Evolutionary conservation across 441 rosid genomes (phyloP).

Genomic region (Geranium incanum): DNA sequence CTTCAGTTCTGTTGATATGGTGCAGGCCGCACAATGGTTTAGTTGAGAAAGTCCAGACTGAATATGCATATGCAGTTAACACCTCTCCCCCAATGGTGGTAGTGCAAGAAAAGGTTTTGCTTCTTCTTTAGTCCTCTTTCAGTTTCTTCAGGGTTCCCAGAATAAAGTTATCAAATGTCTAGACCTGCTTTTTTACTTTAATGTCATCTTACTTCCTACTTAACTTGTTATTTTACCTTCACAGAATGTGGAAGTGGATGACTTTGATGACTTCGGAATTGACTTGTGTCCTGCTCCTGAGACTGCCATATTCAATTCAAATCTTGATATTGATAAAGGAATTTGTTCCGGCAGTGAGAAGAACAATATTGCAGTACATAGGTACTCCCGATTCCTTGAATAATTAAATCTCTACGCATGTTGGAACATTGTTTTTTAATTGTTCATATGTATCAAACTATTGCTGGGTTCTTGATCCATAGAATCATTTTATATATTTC

Average conservation of each 20-base stretch:
- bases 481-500: background rate
- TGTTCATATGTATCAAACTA: conserved; percentile 6
- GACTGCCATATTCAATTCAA: conserved; percentile 22
- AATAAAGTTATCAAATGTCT: background rate
- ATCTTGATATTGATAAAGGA: conserved; percentile 23
- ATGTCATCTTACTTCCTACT: background rate
- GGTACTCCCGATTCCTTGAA: conserved; percentile 22
- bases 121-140: background rate
- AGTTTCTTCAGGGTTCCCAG: background rate
- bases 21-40: conserved; percentile 24
- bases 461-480: conserved; percentile 10
- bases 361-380: conserved; percentile 14
- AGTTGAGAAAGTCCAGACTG: conserved; percentile 15
- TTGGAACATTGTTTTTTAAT: background rate
- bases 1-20: conserved; percentile 7
- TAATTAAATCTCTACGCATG: conserved; percentile 4
- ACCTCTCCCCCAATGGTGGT: conserved; percentile 22
- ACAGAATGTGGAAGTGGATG: conserved; percentile 29
- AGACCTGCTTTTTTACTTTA: background rate
- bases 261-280: conserved; percentile 44
- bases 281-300: conserved; percentile 33
- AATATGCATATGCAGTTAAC: conserved; percentile 12
- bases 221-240: conserved; percentile 9
- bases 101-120: conserved; percentile 1
- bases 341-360: conserved; percentile 11